Base-by-base conservation (phyloP, 75 land plant genomes). In the Larix kaempferi region DNA sequence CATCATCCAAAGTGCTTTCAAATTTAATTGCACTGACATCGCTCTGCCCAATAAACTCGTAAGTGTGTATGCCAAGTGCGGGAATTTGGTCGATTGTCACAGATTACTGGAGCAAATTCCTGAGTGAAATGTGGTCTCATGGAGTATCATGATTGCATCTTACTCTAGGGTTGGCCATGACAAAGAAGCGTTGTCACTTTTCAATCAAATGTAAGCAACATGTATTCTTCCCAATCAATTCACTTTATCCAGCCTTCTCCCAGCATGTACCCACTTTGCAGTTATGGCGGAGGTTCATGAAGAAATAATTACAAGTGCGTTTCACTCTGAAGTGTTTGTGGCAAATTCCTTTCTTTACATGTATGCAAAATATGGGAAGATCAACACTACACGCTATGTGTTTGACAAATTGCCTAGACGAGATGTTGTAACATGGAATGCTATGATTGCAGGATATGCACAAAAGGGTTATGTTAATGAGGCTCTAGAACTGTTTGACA, bases 361-460 rank as follows among this genome's bases (percentile, higher is more conserved):
- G 71, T 77, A 77, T 62, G 54, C 23, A 33, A 77, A 63, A 44
- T 77, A 71, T 37, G 44, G 54, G 21, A 65, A 41, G 23, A 8
- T 63, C 21, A 22, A 64, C 16, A 49, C 19, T 64, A 71, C 71
- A 16, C 14, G 8, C 10, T 57, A 19, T 77, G 78, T 91, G 65
- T 91, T 91, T 79, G 84, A 89, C 13, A 74, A 79, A 26, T 81
- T 80, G 25, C 27, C 44, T 21, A 22, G 69, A 55, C 82, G 90
- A 84, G 85, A 88, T 22, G 71, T 60, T 14, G 87, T 89, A 5
- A 82, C 93, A 6, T 91, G 91, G 89, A 91, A 86, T 64, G 83
- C 87, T 44, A 74, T 91, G 77, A 88, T 91, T 61, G 78, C 78
- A 74, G 91, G 86, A 14, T 87, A 79, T 78, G 77, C 82, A 29